Evolutionary conservation across 2,329 filamentous ascomycete species (phyloP).

Genomic region (Curvularia verruculosa): DNA sequence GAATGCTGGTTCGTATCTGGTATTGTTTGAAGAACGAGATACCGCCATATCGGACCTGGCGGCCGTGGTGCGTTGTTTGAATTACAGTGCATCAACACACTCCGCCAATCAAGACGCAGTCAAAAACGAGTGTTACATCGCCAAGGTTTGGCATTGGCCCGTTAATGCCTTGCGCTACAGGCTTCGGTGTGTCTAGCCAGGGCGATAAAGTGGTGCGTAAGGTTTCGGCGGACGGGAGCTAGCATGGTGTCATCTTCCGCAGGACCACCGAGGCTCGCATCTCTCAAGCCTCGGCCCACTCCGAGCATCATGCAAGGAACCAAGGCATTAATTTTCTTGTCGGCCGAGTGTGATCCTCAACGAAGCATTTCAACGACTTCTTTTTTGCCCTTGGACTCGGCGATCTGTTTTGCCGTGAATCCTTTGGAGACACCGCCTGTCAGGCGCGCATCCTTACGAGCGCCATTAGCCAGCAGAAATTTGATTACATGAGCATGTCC

Average conservation of each 20-base stretch:
- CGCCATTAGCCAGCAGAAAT: constrained; percentile 18
- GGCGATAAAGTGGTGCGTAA: background rate
- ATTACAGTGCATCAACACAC: background rate
- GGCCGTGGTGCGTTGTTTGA: background rate
- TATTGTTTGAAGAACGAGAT: background rate
- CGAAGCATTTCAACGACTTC: constrained; percentile 3
- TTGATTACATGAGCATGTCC: constrained; percentile 18
- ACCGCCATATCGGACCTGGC: background rate
- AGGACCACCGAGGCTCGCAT: background rate
- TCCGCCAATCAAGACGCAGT: background rate
- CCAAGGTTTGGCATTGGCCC: background rate
- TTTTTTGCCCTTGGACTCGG: constrained; percentile 11
- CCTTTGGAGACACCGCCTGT: constrained; percentile 14
- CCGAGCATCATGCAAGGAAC: background rate
- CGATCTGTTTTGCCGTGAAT: constrained; percentile 20
- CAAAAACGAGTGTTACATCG: background rate
- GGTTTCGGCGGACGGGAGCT: background rate
- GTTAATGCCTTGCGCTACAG: background rate
- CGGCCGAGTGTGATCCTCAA: background rate
- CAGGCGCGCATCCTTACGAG: constrained; percentile 14
- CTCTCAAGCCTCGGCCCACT: background rate
- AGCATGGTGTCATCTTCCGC: background rate
- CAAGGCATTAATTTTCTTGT: background rate
- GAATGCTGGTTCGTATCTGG: background rate
- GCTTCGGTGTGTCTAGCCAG: background rate